Conservation (phyloP, 306 rosid species). For the Vigna reflexopilosa region DNA sequence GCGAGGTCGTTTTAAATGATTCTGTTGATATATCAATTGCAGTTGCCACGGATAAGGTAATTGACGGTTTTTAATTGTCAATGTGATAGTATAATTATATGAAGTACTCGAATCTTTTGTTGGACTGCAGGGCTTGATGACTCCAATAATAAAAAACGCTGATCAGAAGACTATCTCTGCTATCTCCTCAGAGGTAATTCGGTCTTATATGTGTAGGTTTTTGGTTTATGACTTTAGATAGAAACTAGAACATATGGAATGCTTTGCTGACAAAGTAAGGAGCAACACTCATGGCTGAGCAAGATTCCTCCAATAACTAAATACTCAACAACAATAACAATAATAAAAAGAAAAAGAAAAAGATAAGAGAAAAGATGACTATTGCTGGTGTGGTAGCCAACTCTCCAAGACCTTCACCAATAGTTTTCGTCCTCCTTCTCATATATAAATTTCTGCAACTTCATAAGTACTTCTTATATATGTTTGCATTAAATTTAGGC, state of each 20-base stretch:
- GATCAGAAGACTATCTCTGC: constrained; percentile 91
- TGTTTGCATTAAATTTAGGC: constrained; percentile 29
- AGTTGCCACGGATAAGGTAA: constrained; percentile 98
- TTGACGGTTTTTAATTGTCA: constrained; percentile 36
- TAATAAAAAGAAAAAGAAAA: too few species aligned
- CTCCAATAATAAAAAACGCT: constrained; percentile 93
- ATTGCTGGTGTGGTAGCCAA: neutral
- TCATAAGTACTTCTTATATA: neutral
- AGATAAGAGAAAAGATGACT: neutral
- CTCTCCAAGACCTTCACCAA: neutral
- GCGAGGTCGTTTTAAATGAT: constrained; percentile 60
- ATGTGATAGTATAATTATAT: constrained; percentile 22
- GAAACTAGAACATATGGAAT: neutral
- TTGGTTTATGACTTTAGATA: constrained; percentile 22
- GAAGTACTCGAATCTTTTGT: constrained; percentile 37
- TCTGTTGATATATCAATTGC: constrained; percentile 96
- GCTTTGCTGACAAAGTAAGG: neutral
- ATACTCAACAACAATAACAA: neutral
- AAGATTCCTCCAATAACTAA: neutral
- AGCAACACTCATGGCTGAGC: neutral
- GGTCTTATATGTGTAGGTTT: constrained; percentile 21
- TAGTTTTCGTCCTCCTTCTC: neutral
- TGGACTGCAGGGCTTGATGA: constrained; percentile 86
- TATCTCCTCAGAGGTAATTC: constrained; percentile 83
- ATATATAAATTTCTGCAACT: neutral